Base-by-base conservation (phyloP, 257 asterid species). In the Fraxinus excelsior region DNA sequence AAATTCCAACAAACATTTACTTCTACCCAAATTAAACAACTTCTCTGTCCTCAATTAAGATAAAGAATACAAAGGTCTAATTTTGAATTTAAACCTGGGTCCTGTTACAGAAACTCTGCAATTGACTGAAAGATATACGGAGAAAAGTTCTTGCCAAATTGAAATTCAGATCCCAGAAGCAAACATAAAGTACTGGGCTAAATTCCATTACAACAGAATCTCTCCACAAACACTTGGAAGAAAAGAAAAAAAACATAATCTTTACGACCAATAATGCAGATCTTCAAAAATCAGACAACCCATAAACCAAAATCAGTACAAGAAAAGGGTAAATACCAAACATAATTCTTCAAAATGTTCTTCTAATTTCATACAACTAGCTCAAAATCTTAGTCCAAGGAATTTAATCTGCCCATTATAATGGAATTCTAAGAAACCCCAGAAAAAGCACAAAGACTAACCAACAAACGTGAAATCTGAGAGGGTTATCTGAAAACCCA, bases 371-470 rank as follows among this genome's bases (percentile, higher is more conserved):
- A 46, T 46, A 46, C 56, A 14, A 46, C n/a, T 46, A 46, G 56
- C 56, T 10, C 56, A 46, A 14, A 46, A 46, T 46, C 56, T 13
- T 46, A 3, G n/a, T 13, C 19, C 6, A 3, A 13, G 18, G 53
- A 44, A 12, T 42, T 42, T 12, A 42, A 42, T 42, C 51, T 42
- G 13, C 19, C 51, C 5, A 42, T 11, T 13, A 2, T 42, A 42
- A 44, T 44, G 53, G 71, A 82, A 74, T 40, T 80, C 16, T 72
- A 46, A 71, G 78, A 76, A 84, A 81, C 73, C 76, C 81, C 77
- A 75, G 75, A 78, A 87, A 86, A 79, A 10, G 62, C 83, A 76
- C 77, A 76, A 81, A 74, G 44, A 85, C 87, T 82, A 83, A 84
- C 85, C 88, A 75, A 77, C 73, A 76, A 74, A 71, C 37, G 74